Conservation (phyloP, 2,329 filamentous ascomycete genomes). For the Pseudogymnoascus sp. region DNA sequence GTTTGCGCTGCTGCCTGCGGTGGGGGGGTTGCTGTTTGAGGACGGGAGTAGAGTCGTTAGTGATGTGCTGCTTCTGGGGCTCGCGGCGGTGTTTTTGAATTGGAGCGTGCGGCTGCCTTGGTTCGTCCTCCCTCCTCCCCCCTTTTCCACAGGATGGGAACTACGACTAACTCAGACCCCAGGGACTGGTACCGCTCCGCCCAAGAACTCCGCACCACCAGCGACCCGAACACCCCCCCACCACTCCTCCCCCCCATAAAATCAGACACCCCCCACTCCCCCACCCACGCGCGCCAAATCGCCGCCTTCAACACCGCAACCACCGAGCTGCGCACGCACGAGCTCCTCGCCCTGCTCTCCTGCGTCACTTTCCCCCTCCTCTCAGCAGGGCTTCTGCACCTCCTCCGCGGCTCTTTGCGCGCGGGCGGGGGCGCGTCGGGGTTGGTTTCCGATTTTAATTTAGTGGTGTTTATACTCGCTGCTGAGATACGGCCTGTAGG, state of each 20-base stretch:
- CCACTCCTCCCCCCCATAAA: neutral
- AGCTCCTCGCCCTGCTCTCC: conserved; percentile 62
- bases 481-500: conserved; percentile 77
- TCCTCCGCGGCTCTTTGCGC: conserved; percentile 71
- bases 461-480: conserved; percentile 81
- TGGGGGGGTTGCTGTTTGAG: conserved; percentile 77
- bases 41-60: conserved; percentile 78
- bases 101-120: conserved; percentile 89
- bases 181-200: conserved; percentile 67
- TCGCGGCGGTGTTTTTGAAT: conserved; percentile 81
- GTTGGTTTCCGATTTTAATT: conserved; percentile 84
- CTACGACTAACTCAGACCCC: conserved; percentile 23
- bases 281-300: conserved; percentile 10
- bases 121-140: conserved; percentile 38
- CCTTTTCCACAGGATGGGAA: neutral
- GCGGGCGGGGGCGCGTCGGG: conserved; percentile 78
- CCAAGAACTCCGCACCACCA: conserved; percentile 31
- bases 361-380: conserved; percentile 73
- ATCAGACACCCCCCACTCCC: neutral
- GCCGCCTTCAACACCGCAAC: conserved; percentile 33
- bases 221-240: no score
- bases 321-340: conserved; percentile 63
- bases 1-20: conserved; percentile 74
- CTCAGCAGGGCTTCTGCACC: conserved; percentile 77
- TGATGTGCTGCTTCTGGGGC: conserved; percentile 69